Evolutionary conservation across 768 basidiomycete species (phyloP).

Genomic region (Boletus fagicola): DNA sequence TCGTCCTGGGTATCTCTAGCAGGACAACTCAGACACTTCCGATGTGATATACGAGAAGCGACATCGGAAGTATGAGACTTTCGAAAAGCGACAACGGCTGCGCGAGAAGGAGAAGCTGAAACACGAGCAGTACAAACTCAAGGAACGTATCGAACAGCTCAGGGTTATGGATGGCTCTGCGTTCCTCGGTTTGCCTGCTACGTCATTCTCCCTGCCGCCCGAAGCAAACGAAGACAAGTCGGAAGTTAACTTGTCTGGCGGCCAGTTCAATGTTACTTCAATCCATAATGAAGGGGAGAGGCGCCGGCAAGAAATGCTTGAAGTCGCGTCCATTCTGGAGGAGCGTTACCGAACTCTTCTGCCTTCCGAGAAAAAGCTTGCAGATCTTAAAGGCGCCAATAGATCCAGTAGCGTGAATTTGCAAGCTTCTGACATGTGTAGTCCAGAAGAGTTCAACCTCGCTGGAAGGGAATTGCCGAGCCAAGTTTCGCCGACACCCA

Average conservation of each 20-base stretch:
- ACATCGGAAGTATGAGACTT: conserved; percentile 82
- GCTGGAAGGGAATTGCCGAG: conserved; percentile 6
- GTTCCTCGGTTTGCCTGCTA: conserved; percentile 61
- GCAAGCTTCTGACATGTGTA: conserved; percentile 16
- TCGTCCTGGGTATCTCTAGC: conserved; percentile 12
- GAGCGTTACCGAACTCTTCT: conserved; percentile 74
- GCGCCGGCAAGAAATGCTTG: conserved; percentile 70
- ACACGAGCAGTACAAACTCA: conserved; percentile 89
- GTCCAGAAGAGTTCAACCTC: conserved; percentile 15
- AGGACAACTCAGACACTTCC: conserved; percentile 66
- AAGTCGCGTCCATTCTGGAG: conserved; percentile 62
- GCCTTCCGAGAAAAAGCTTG: conserved; percentile 56
- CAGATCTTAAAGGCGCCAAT: conserved; percentile 30
- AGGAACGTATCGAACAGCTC: conserved; percentile 84
- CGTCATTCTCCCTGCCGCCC: conserved; percentile 48
- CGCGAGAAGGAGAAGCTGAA: conserved; percentile 91
- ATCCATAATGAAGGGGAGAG: conserved; percentile 65
- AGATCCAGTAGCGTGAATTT: conserved; percentile 15
- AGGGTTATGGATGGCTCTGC: conserved; percentile 67
- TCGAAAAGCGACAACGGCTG: conserved; percentile 80
- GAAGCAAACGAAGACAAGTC: conserved; percentile 26
- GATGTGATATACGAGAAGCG: conserved; percentile 80
- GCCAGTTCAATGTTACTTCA: conserved; percentile 38
- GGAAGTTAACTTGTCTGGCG: conserved; percentile 32
- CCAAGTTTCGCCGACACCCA: conserved; percentile 18